Percentiles rank a stretch among this genome's conserved stretches.
These are phyloP conservation scores for Lasiodiplodia sp. DNA, from an alignment of 2,329 filamentous ascomycete genomes.

Conservation along the genomic window DNA sequence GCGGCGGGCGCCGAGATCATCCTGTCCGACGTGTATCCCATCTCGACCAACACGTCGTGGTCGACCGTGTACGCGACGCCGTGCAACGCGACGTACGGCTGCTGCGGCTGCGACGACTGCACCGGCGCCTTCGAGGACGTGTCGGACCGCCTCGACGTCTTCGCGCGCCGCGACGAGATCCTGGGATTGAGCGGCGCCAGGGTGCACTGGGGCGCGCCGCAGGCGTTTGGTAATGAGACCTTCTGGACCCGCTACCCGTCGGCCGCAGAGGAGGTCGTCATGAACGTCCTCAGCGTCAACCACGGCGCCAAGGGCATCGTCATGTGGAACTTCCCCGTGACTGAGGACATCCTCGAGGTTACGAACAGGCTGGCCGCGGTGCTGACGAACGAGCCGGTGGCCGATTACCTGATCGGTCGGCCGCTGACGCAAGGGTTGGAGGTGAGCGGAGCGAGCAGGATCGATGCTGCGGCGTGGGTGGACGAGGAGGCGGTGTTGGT, in stretches of 20 bases:
- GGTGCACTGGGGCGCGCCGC: conserved; percentile 58
- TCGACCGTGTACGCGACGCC: conserved; percentile 62
- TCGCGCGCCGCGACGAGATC: conserved; percentile 48
- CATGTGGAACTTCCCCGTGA: conserved; percentile 52
- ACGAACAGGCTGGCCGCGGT: conserved; percentile 52
- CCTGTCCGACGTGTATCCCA: conserved; percentile 67
- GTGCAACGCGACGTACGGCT: conserved; percentile 66
- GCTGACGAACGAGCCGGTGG: conserved; percentile 44
- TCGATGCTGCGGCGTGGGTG: conserved; percentile 55
- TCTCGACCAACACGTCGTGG: conserved; percentile 63
- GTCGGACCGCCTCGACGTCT: conserved; percentile 51
- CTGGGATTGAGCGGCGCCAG: conserved; percentile 50
- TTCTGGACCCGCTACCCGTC: conserved; percentile 59
- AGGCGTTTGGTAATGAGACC: conserved; percentile 56
- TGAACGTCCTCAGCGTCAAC: conserved; percentile 58
- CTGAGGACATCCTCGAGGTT: conserved; percentile 41
- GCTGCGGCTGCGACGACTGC: conserved; percentile 71
- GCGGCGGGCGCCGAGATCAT: conserved; percentile 64
- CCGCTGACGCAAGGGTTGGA: conserved; percentile 36
- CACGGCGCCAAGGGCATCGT: conserved; percentile 60
- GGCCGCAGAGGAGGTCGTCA: conserved; percentile 53
- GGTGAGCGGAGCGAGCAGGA: conserved; percentile 33
- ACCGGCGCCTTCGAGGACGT: conserved; percentile 61
- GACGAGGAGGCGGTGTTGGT: conserved; percentile 46
- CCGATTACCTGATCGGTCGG: conserved; percentile 49